phyloP scores from a whole-genome alignment of 352 stramenopile genomes.

The Phytophthora megakarya region DNA sequence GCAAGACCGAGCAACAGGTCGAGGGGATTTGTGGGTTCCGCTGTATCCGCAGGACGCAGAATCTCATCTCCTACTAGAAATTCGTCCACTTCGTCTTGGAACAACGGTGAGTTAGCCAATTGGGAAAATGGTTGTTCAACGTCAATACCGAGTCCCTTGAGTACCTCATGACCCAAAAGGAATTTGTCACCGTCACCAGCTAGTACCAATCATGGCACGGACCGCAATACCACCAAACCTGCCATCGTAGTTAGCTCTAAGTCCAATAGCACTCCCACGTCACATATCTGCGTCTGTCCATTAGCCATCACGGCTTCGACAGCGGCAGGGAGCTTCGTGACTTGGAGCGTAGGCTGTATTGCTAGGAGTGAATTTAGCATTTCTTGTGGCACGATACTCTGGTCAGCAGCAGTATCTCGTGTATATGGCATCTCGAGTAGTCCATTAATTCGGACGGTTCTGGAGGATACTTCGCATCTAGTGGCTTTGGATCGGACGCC shows the following conservation, averaged over 20 bases:
- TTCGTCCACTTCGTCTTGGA: neutral
- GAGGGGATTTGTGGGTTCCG: neutral
- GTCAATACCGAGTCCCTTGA: neutral
- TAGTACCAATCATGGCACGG: neutral
- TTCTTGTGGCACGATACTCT: neutral
- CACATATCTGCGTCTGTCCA: neutral
- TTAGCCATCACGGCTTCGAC: slow-evolving; percentile 2
- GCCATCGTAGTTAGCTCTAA: slow-evolving; percentile 14
- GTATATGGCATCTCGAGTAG: neutral
- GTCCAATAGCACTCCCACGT: slow-evolving; percentile 3
- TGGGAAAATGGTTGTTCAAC: neutral
- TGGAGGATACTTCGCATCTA: no score
- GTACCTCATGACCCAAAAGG: neutral
- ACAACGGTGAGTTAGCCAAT: neutral
- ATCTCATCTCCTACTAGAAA: neutral
- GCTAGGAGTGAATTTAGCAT: neutral
- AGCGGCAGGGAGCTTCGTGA: neutral
- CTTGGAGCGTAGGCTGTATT: slow-evolving; percentile 1
- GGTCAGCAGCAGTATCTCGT: slow-evolving; percentile 3
- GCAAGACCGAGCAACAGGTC: neutral
- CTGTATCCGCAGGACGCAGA: no score
- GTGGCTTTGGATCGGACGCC: neutral
- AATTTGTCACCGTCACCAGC: slow-evolving; percentile 10
- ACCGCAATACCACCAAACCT: neutral
- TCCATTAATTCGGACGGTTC: slow-evolving; percentile 9